Conservation (phyloP, 805 yeast species). For the Wickerhamiella kazuoi region DNA sequence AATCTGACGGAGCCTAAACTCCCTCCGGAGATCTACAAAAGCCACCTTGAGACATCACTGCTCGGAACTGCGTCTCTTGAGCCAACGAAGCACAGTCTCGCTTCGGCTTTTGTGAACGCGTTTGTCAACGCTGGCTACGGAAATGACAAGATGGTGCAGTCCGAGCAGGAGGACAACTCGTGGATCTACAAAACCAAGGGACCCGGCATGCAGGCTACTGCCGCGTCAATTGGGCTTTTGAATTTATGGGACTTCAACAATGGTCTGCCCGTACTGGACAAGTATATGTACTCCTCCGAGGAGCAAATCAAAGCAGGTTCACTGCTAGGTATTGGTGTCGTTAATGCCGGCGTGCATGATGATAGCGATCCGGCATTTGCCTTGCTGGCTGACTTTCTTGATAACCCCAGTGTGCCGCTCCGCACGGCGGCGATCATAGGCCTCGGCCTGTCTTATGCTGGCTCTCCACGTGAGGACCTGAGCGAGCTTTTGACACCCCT, state of each 20-base stretch:
- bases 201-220: constrained; percentile 76
- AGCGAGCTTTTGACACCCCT: constrained; percentile 62
- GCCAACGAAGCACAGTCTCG: constrained; percentile 88
- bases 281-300: constrained; percentile 69
- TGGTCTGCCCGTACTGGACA: constrained; percentile 80
- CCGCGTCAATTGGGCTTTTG: constrained; percentile 80
- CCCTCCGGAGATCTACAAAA: constrained; percentile 88
- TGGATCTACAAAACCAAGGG: constrained; percentile 92
- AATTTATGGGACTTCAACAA: constrained; percentile 81
- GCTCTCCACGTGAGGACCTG: constrained; percentile 75
- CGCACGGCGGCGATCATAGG: constrained; percentile 78
- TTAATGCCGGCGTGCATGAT: constrained; percentile 84
- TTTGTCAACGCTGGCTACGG: constrained; percentile 86
- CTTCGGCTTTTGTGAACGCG: constrained; percentile 85
- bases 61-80: constrained; percentile 45
- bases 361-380: constrained; percentile 88
- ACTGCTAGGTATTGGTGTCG: constrained; percentile 81
- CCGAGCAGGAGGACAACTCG: constrained; percentile 48
- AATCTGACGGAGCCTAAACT: constrained; percentile 77
- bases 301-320: constrained; percentile 93
- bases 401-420: constrained; percentile 41
- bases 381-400: constrained; percentile 61
- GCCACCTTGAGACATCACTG: constrained; percentile 62
- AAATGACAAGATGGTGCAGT: constrained; percentile 52
- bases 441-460: constrained; percentile 87